Evolutionary conservation across 1,284 basidiomycete species (phyloP).

Genomic region (Phylloporus sp.): DNA sequence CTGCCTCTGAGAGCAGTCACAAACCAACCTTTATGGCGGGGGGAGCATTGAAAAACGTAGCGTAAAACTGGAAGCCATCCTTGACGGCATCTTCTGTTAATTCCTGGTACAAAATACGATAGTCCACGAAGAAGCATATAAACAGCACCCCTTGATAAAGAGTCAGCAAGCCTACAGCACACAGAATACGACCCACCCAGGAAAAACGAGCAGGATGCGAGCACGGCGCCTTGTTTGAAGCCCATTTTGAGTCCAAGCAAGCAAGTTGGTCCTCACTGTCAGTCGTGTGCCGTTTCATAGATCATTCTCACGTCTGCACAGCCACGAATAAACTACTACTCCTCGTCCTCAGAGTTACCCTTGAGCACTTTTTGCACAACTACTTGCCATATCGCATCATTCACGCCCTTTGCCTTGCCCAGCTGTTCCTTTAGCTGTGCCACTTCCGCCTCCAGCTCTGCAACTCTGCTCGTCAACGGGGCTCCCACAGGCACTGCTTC

Average conservation of each 20-base stretch:
- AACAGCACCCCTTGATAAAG: slow-evolving; percentile 77
- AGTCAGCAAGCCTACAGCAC: slow-evolving; percentile 14
- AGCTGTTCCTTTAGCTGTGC: slow-evolving; percentile 70
- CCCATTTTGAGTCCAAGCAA: slow-evolving; percentile 61
- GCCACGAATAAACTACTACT: slow-evolving; percentile 25
- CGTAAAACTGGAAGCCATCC: slow-evolving; percentile 88
- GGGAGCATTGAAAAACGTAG: slow-evolving; percentile 89
- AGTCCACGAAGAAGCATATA: slow-evolving; percentile 88
- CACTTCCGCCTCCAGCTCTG: slow-evolving; percentile 79
- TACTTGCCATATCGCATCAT: slow-evolving; percentile 90
- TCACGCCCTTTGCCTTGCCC: slow-evolving; percentile 82
- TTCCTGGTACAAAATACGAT: slow-evolving; percentile 76
- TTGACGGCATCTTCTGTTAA: slow-evolving; percentile 68
- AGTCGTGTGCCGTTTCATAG: too few relatives aligned
- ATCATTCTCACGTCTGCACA: slow-evolving; percentile 34
- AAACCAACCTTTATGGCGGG: slow-evolving; percentile 82
- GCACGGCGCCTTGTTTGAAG: slow-evolving; percentile 84
- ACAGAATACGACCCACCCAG: slow-evolving; percentile 57
- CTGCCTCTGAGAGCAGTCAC: not conserved
- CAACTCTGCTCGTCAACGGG: slow-evolving; percentile 61
- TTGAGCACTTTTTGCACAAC: slow-evolving; percentile 70
- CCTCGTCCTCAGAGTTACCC: slow-evolving; percentile 32
- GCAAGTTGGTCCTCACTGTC: too few relatives aligned
- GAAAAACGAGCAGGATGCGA: slow-evolving; percentile 86
- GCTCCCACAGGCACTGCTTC: slow-evolving; percentile 43